Conservation (phyloP, 2,329 filamentous ascomycete species). For the Alternaria sp. region DNA sequence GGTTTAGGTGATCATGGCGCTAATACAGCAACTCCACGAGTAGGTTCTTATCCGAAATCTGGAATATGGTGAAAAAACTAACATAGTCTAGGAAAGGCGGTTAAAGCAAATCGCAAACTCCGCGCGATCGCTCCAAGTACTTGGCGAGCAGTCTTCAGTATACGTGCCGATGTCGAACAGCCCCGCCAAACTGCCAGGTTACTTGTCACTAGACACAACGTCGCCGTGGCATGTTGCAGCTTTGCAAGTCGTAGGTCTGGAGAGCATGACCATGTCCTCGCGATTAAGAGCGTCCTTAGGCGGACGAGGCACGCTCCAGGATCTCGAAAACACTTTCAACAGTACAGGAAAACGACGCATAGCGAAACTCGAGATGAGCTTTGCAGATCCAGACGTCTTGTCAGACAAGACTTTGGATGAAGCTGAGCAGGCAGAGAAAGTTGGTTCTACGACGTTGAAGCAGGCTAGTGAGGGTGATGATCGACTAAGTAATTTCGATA, state of each 20-base stretch:
- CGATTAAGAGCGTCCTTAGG: slow-evolving; percentile 63
- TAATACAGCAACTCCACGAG: slow-evolving; percentile 46
- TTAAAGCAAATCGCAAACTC: slow-evolving; percentile 74
- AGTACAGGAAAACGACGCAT: slow-evolving; percentile 81
- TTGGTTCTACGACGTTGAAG: slow-evolving; percentile 35
- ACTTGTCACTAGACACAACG: slow-evolving; percentile 66
- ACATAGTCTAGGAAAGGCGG: slow-evolving; percentile 63
- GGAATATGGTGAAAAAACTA: slow-evolving; percentile 11
- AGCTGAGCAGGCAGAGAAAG: slow-evolving; percentile 41
- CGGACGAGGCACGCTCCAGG: slow-evolving; percentile 64
- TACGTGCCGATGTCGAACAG: slow-evolving; percentile 76
- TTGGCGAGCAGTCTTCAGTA: slow-evolving; percentile 76
- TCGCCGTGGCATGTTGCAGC: slow-evolving; percentile 85
- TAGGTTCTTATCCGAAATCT: slow-evolving; percentile 46
- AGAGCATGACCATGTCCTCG: slow-evolving; percentile 79
- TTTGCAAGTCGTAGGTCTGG: slow-evolving; percentile 76
- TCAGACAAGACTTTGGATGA: slow-evolving; percentile 32
- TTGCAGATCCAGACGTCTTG: slow-evolving; percentile 55
- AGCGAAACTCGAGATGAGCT: slow-evolving; percentile 74
- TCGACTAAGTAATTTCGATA: slow-evolving; percentile 42
- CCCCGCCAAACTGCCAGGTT: slow-evolving; percentile 63
- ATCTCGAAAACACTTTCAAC: slow-evolving; percentile 73
- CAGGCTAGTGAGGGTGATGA: slow-evolving; percentile 30
- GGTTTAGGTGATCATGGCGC: slow-evolving; percentile 70
- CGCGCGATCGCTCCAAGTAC: slow-evolving; percentile 73